Conservation (phyloP, 2,329 filamentous ascomycete genomes). For the Bipolaris sorokiniana region DNA sequence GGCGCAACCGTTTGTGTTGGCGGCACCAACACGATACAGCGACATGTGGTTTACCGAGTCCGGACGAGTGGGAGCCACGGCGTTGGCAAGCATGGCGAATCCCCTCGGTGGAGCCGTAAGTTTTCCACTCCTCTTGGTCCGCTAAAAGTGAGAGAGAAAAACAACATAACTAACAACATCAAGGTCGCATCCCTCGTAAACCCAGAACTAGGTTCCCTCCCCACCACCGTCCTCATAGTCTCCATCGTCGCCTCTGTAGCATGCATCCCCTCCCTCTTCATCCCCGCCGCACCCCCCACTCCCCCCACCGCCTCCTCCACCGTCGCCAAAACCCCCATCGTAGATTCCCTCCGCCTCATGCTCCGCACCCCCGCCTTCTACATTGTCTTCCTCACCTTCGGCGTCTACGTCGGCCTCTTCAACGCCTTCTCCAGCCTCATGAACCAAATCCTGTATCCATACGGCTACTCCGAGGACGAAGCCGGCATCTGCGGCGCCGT, state of each 20-base stretch:
- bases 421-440: slow-evolving; percentile 87
- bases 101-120: slow-evolving; percentile 82
- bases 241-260: slow-evolving; percentile 78
- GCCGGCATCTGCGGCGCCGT: slow-evolving; percentile 89
- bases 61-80: slow-evolving; percentile 86
- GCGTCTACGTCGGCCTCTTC: slow-evolving; percentile 88
- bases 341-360: slow-evolving; percentile 57
- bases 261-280: slow-evolving; percentile 78
- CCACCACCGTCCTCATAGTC: slow-evolving; percentile 83
- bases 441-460: slow-evolving; percentile 87
- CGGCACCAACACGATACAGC: slow-evolving; percentile 87
- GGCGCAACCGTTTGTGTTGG: slow-evolving; percentile 89
- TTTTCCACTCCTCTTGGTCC: slow-evolving; percentile 9
- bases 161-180: slow-evolving; percentile 6
- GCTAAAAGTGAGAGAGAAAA: not conserved
- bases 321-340: slow-evolving; percentile 59
- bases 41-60: slow-evolving; percentile 91
- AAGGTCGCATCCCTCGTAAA: slow-evolving; percentile 78
- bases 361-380: slow-evolving; percentile 72
- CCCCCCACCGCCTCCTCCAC: slow-evolving; percentile 73
- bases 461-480: slow-evolving; percentile 81
- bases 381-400: slow-evolving; percentile 80
- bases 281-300: slow-evolving; percentile 77
- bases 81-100: slow-evolving; percentile 83
- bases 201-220: slow-evolving; percentile 77